Evolutionary conservation across 768 basidiomycete species (phyloP).

Genomic region (Leccinum subgranulosum): DNA sequence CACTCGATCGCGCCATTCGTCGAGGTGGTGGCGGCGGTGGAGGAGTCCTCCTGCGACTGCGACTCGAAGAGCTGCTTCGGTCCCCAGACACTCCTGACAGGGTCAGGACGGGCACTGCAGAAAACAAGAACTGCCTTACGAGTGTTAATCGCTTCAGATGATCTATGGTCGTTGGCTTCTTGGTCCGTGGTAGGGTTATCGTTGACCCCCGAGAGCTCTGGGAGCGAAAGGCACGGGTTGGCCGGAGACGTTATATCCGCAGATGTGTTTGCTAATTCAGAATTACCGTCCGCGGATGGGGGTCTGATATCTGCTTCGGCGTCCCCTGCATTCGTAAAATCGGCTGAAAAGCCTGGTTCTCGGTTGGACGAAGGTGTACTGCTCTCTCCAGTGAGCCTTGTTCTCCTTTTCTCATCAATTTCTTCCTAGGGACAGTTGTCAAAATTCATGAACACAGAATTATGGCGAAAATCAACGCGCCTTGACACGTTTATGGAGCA

Average conservation of each 20-base stretch:
- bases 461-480: background rate
- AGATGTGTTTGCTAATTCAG: background rate
- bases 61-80: background rate
- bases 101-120: background rate
- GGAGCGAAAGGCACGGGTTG: background rate
- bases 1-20: background rate
- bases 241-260: background rate
- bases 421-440: constrained; percentile 3
- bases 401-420: background rate
- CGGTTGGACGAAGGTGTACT: background rate
- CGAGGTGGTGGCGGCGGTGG: background rate
- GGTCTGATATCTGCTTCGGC: background rate
- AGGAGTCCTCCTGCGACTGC: constrained; percentile 1
- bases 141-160: background rate
- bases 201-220: background rate
- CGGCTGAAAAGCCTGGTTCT: background rate
- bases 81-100: background rate
- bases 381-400: background rate
- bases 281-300: background rate
- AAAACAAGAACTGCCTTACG: background rate
- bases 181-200: background rate
- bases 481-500: constrained; percentile 2
- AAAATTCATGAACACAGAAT: background rate
- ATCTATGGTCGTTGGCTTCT: background rate
- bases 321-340: background rate